Evolutionary conservation across 2,329 filamentous ascomycete species (phyloP).

Genomic region (Epichloe festucae): DNA sequence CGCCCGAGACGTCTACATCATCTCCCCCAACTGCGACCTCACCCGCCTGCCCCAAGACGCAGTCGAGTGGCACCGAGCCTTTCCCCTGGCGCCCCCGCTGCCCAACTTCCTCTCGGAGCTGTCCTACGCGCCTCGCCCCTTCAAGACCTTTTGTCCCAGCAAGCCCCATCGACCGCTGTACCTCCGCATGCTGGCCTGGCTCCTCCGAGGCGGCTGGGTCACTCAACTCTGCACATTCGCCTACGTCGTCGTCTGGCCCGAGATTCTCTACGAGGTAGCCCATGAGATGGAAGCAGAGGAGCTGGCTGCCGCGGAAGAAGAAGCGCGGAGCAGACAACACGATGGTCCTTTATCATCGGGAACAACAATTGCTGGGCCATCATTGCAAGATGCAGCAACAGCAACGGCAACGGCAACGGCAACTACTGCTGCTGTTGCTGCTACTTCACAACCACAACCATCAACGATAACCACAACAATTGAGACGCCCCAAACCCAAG

Average conservation of each 20-base stretch:
- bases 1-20: constrained; percentile 77
- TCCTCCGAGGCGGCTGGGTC: constrained; percentile 86
- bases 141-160: constrained; percentile 71
- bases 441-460: not conserved
- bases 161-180: constrained; percentile 81
- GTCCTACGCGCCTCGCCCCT: constrained; percentile 68
- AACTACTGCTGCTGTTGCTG: too few relatives aligned
- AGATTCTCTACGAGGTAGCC: constrained; percentile 71
- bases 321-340: constrained; percentile 6
- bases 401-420: not conserved
- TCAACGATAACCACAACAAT: not conserved
- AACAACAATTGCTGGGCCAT: not conserved
- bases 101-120: constrained; percentile 79
- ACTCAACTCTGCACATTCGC: constrained; percentile 86
- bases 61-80: constrained; percentile 60
- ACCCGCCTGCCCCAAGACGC: constrained; percentile 55
- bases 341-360: not conserved
- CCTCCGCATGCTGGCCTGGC: constrained; percentile 83
- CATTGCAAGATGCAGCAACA: not conserved
- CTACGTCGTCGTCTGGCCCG: constrained; percentile 72
- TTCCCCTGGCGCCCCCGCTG: constrained; percentile 71
- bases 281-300: constrained; percentile 56
- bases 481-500: not conserved
- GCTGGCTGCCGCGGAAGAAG: constrained; percentile 28
- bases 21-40: constrained; percentile 80